Base-by-base conservation (phyloP, 345 rosid genomes). In the Clausena lansium region DNA sequence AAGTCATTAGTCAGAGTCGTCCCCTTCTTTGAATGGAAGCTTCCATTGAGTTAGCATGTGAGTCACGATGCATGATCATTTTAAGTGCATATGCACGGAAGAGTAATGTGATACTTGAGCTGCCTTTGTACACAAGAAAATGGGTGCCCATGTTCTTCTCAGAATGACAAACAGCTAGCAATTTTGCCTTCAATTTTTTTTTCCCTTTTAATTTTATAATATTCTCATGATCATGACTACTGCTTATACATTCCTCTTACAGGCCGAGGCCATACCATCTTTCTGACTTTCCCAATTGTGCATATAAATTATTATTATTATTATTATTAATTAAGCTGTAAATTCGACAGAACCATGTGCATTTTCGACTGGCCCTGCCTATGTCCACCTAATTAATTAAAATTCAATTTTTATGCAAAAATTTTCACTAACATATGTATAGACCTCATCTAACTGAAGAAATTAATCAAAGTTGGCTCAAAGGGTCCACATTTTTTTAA, bases 111-210 rank as follows among this genome's bases (percentile, higher is more conserved):
- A 57, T 57, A 57, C 7, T 41, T 60, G 36, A 33, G 66, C 54
- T 24, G 54, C 54, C 25, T 14, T 24, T 22, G 76, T 9, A 0
- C 69, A 45, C 27, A 61, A 62, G 41, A 57, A 62, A 27, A 63
- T 45, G 61, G 32, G 45, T 28, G 61, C 77, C 77, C 70, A 74
- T 62, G 59, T 63, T 74, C 60, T 27, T 8, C 38, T 7, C 58
- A 69, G 57, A 45, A 41, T 69, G 72, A 69, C 57, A 39, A 68
- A 28, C 59, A 50, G 59, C 59, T 70, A 70, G 61, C 54, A 20
- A 9, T 25, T 50, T 52, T 15, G 25, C 28, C 7, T 66, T 66
- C 38, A 8, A 19, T 8, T 20, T 33, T 30, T 68, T 20, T 6
- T 25, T 45, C 57, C 22, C 27, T 25, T 24, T 9, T 47, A 41